Conservation (phyloP, 2,329 filamentous ascomycete genomes). For the Diaporthe amygdali region DNA sequence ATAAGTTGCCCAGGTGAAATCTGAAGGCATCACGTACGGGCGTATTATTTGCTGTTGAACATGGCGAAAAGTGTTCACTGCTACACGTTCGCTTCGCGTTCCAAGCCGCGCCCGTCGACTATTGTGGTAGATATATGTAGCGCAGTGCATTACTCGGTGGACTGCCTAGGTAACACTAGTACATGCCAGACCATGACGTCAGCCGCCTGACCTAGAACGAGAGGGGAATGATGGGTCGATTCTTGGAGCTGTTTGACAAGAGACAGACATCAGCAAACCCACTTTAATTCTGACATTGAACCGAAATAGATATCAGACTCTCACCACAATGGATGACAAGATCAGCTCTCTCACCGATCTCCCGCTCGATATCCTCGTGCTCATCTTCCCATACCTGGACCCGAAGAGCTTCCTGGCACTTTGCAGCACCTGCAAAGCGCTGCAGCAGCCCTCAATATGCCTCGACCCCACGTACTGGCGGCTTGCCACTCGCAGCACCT, state of each 20-base stretch:
- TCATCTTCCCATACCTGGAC: not conserved
- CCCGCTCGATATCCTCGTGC: not conserved
- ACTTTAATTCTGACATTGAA: not conserved
- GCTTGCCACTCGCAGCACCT: not conserved
- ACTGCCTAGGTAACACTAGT: too few relatives aligned
- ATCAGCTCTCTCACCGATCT: not conserved
- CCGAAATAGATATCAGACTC: not conserved
- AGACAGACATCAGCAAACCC: not conserved
- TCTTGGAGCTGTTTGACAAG: not conserved
- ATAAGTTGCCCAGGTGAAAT: too few relatives aligned
- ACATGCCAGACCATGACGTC: not conserved
- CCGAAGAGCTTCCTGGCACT: not conserved
- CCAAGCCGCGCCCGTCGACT: too few relatives aligned
- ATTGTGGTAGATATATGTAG: too few relatives aligned
- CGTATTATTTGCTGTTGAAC: too few relatives aligned
- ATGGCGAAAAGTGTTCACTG: too few relatives aligned
- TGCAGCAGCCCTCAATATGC: not conserved
- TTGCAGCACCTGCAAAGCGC: not conserved
- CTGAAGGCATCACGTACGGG: too few relatives aligned
- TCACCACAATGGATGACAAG: not conserved
- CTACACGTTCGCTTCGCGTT: too few relatives aligned
- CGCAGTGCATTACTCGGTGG: too few relatives aligned
- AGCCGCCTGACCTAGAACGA: not conserved
- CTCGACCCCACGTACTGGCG: constrained; percentile 4
- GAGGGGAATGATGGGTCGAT: not conserved